Conservation (phyloP, 208 protist genomes). For the Novymonas esmeraldas region DNA sequence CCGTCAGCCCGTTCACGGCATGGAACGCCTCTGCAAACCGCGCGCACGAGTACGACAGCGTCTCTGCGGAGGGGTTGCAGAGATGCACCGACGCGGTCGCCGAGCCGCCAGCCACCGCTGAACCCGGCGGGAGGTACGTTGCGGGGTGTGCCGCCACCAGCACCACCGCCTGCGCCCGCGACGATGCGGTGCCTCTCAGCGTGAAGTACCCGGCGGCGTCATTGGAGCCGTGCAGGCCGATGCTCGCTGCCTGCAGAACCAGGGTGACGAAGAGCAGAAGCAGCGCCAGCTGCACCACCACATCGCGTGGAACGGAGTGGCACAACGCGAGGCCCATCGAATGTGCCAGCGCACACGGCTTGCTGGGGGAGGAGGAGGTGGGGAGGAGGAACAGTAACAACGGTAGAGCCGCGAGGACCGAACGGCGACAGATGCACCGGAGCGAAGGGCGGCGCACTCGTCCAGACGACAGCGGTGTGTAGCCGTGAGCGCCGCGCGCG, state of each 20-base stretch:
- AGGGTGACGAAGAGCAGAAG: slow-evolving; percentile 50
- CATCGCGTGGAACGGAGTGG: slow-evolving; percentile 56
- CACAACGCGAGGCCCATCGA: slow-evolving; percentile 55
- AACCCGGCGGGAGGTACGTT: slow-evolving; percentile 23
- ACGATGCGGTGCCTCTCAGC: slow-evolving; percentile 3
- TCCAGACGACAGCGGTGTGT: no score
- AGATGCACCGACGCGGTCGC: slow-evolving; percentile 21
- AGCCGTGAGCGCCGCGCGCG: no score
- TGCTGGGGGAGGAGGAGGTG: no score
- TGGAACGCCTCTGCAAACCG: slow-evolving; percentile 63
- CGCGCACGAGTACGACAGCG: slow-evolving; percentile 45
- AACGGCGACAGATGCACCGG: no score
- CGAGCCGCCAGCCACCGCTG: slow-evolving; percentile 3
- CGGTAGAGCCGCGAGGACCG: no score
- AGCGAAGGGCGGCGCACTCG: no score
- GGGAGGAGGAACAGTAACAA: no score
- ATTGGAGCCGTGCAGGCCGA: slow-evolving; percentile 37
- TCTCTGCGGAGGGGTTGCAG: slow-evolving; percentile 34
- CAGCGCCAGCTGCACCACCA: slow-evolving; percentile 31
- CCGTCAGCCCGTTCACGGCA: slow-evolving; percentile 48
- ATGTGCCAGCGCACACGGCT: neutral
- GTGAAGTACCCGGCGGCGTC: slow-evolving; percentile 41
- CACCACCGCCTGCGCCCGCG: slow-evolving; percentile 17
- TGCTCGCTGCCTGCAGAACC: slow-evolving; percentile 50
- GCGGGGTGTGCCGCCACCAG: slow-evolving; percentile 41